These are phyloP conservation scores for Aspergillus pseudoterreus DNA, from an alignment of 2,329 filamentous ascomycete genomes.

Conservation along the genomic window DNA sequence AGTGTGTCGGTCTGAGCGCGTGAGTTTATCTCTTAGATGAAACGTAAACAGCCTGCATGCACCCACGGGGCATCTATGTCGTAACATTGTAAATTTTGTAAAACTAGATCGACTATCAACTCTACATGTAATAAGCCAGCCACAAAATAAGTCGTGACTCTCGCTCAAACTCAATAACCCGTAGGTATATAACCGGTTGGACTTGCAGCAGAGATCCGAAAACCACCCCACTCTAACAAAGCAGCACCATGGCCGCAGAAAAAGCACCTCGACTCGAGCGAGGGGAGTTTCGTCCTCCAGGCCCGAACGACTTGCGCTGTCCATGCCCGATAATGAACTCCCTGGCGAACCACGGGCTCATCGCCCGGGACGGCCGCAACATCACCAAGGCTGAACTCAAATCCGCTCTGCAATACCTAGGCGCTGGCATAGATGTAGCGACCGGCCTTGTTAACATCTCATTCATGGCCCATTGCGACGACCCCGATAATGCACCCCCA, in stretches of 20 bases:
- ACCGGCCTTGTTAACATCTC: constrained; percentile 5
- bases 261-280: background rate
- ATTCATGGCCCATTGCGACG: constrained; percentile 14
- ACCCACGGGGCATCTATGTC: no score
- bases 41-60: no score
- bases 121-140: no score
- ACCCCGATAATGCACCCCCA: constrained; percentile 3
- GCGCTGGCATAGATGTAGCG: constrained; percentile 6
- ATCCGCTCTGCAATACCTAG: constrained; percentile 9
- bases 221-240: background rate
- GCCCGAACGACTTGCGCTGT: constrained; percentile 7
- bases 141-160: no score
- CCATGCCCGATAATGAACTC: constrained; percentile 15
- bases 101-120: no score
- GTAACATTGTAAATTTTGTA: no score
- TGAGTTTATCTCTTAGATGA: background rate
- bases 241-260: background rate
- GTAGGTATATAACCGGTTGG: no score
- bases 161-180: no score
- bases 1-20: constrained; percentile 4
- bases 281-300: constrained; percentile 5
- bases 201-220: background rate
- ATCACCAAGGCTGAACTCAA: constrained; percentile 11
- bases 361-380: constrained; percentile 12
- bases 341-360: constrained; percentile 16